Evolutionary conservation across 495 filamentous ascomycete genomes (phyloP), one percentile per base, ranked within the genome.

Genomic region (Talaromyces proteolyticus): DNA sequence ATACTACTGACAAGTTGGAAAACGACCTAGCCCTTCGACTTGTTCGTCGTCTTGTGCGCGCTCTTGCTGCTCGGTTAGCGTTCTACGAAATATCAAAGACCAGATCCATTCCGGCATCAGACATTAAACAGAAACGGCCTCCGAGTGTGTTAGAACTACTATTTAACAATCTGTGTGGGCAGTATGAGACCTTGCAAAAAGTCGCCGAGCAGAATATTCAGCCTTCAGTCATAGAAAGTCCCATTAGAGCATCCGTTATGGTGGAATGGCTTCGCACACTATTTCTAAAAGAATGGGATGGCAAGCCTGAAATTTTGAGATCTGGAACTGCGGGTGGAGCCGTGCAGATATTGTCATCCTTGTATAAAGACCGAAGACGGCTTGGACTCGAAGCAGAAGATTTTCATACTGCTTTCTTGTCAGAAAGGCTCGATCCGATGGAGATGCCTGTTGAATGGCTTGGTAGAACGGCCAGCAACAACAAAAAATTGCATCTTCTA

Each of bases 211-310:
- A 69, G 2, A 56, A 66, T 12, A 63, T 59, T 37, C 66, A 62
- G 1, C 50, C 66, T 5, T 54, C 61, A 5, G 60, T 69, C 7
- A 54, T 63, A 42, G 71, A 74, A 26, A 65, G 68, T 3, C 56
- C 70, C 12, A 59, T 52, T 19, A 69, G 52, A 52, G 78, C 59
- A 67, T 73, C 62, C 54, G 77, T 63, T 57, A 79, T 90, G n/a
- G 67, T 91, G 6, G 88, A 91, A 58, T 92, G 86, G 88, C 78
- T 90, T 17, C 77, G 84, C 47, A 82, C 85, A 0, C 75, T 91
- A 12, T 77, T 94, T 58, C 60, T 92, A 12, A 79, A 83, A 34
- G 80, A 85, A 53, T 94, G 89, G 89, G 79, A 89, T 57, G 87
- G 87, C 6, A 80, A 80, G 49, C 78, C 86, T 1, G 80, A 83